Base-by-base conservation (phyloP, 305 asterid species). In the Fraxinus albicans region DNA sequence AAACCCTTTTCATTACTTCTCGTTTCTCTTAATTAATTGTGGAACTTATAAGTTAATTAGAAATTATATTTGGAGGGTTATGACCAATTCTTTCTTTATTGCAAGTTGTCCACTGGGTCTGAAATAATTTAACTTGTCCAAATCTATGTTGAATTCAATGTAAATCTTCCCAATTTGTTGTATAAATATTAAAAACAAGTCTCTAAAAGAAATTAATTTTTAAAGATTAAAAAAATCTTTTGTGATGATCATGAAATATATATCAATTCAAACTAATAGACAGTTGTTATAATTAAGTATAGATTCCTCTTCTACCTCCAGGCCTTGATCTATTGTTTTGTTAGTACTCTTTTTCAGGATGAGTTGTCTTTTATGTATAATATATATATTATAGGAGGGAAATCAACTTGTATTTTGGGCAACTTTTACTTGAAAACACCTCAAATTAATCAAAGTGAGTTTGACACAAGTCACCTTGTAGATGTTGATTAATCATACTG, bases 271-370 rank as follows among this genome's bases (percentile, higher is more conserved):
- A 58, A 6, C 70, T 60, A 60, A 60, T 21, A 60, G 70, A 60
- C 15, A 60, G 13, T 60, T 21, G 12, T 60, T 19, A 17, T 36
- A 27, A 6, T 47, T 78, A 77, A 5, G 25, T 34, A 73, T 63
- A 84, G 90, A 86, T 86, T 86, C 90, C 80, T 74, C 77, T 76
- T 50, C 82, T 5, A 50, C 3, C 82, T 84, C 88, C 84, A 83
- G 17, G 83, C 80, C 86, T 83, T 76, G 81, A 78, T 79, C 53
- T 81, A 79, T 83, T 88, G 83, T 80, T 84, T 63, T 40, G 53
- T 77, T 38, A 76, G 6, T 77, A 70, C 25, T 81, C 29, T 82
- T 80, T 82, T 9, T 53, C 77, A 29, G 35, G 75, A 76, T 84
- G 84, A 79, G 86, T 86, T 85, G 87, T 85, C 83, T 63, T 76